Percentiles rank a stretch among this genome's conserved stretches.
These are phyloP conservation scores for Pythium brachiatum DNA, from an alignment of 352 stramenopile species.

Conservation along the genomic window DNA sequence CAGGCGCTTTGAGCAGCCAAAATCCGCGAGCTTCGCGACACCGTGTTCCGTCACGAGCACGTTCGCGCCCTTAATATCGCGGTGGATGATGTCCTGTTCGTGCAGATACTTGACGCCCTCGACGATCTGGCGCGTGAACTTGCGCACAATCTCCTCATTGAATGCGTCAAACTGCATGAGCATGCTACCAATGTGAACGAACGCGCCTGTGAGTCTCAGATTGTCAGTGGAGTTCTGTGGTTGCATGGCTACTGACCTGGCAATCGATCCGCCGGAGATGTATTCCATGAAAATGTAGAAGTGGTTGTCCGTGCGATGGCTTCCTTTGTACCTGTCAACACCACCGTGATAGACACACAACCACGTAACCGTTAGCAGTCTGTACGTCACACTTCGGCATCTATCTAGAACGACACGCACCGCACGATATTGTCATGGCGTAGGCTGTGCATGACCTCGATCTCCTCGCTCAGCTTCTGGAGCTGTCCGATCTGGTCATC, in stretches of 20 bases:
- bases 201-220: background rate
- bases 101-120: conserved; percentile 91
- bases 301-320: conserved; percentile 61
- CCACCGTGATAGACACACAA: too few relatives aligned
- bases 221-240: background rate
- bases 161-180: conserved; percentile 94
- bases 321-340: conserved; percentile 70
- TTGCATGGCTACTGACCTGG: conserved; percentile 33
- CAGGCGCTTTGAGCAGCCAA: conserved; percentile 89
- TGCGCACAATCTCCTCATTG: conserved; percentile 84
- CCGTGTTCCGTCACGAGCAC: conserved; percentile 88
- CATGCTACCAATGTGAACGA: conserved; percentile 50
- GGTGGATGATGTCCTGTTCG: conserved; percentile 90
- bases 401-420: conserved; percentile 40
- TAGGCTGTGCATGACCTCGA: conserved; percentile 94
- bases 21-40: conserved; percentile 87
- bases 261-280: conserved; percentile 90
- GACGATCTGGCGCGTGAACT: conserved; percentile 91
- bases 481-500: conserved; percentile 56
- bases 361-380: too few relatives aligned
- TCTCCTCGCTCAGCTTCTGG: conserved; percentile 86
- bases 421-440: conserved; percentile 95
- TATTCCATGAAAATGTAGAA: conserved; percentile 98
- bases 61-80: conserved; percentile 93
- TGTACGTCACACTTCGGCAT: background rate